phyloP scores from a whole-genome alignment of 2,329 filamentous ascomycete genomes.

The Cryphonectria nitschkei region DNA sequence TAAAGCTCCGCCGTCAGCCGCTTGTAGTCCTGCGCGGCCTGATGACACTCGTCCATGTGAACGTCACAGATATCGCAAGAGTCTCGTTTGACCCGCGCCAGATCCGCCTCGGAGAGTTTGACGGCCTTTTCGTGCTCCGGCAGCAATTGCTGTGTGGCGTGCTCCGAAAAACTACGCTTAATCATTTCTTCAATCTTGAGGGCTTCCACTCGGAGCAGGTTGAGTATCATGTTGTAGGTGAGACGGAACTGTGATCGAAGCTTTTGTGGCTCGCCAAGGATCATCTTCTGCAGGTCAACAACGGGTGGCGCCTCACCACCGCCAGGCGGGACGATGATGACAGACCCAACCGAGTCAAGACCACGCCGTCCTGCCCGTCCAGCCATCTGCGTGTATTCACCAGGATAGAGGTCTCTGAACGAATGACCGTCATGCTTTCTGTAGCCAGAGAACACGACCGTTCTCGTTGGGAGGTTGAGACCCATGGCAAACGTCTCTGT shows the following conservation, averaged over 20 bases:
- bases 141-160: constrained; percentile 90
- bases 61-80: constrained; percentile 80
- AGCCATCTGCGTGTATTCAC: constrained; percentile 99
- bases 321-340: constrained; percentile 87
- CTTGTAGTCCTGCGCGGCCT: constrained; percentile 79
- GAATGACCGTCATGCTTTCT: constrained; percentile 93
- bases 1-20: constrained; percentile 82
- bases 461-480: constrained; percentile 90
- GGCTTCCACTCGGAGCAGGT: constrained; percentile 90
- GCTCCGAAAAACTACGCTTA: constrained; percentile 98
- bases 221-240: constrained; percentile 99
- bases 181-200: constrained; percentile 99
- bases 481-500: constrained; percentile 99
- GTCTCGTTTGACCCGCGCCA: constrained; percentile 88
- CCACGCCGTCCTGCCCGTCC: constrained; percentile 91
- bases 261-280: constrained; percentile 93
- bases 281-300: constrained; percentile 85
- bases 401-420: constrained; percentile 88
- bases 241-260: constrained; percentile 93
- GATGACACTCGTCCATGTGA: constrained; percentile 79
- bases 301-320: constrained; percentile 88
- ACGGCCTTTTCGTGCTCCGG: constrained; percentile 97
- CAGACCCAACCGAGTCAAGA: constrained; percentile 87
- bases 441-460: constrained; percentile 96
- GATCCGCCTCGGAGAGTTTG: constrained; percentile 85